phyloP scores from a whole-genome alignment of 2,329 filamentous ascomycete genomes.

The Exophiala sp. region DNA sequence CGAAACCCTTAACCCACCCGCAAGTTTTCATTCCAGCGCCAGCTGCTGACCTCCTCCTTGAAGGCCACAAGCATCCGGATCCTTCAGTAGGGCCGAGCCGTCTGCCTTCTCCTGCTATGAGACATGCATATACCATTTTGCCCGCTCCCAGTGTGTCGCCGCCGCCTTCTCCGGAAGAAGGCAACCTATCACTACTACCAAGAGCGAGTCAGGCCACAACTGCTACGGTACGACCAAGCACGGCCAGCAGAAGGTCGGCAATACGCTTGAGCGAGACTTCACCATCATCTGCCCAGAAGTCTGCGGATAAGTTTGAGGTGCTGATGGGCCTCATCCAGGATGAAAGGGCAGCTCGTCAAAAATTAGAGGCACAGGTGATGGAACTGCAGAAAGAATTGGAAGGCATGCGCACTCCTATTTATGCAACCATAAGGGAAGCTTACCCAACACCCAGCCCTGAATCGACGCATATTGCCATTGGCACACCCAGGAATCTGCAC shows the following conservation, averaged over 20 bases:
- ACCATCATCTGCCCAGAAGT: slow-evolving; percentile 22
- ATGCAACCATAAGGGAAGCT: slow-evolving; percentile 24
- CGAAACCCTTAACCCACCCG: slow-evolving; percentile 14
- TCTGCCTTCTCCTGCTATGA: slow-evolving; percentile 8
- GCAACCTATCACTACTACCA: slow-evolving; percentile 16
- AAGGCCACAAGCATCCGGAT: slow-evolving; percentile 4
- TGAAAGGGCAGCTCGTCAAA: slow-evolving; percentile 43
- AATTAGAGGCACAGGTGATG: slow-evolving; percentile 41
- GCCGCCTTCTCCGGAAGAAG: slow-evolving; percentile 10
- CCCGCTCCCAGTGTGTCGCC: slow-evolving; percentile 22
- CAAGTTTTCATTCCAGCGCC: slow-evolving; percentile 7
- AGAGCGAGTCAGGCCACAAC: slow-evolving; percentile 27
- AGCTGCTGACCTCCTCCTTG: slow-evolving; percentile 13
- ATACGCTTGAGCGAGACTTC: slow-evolving; percentile 16
- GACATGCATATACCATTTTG: slow-evolving; percentile 20
- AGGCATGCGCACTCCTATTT: slow-evolving; percentile 23
- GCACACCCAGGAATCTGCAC: slow-evolving; percentile 15
- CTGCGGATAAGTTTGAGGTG: slow-evolving; percentile 44
- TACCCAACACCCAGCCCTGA: slow-evolving; percentile 25
- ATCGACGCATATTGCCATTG: slow-evolving; percentile 12
- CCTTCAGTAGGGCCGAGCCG: slow-evolving; percentile 10
- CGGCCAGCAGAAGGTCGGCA: slow-evolving; percentile 13
- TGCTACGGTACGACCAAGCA: slow-evolving; percentile 23
- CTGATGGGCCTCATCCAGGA: slow-evolving; percentile 42
- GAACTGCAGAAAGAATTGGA: slow-evolving; percentile 38